phyloP scores from a whole-genome alignment of 2,329 filamentous ascomycete species.

The Aspergillus arachidicola region DNA sequence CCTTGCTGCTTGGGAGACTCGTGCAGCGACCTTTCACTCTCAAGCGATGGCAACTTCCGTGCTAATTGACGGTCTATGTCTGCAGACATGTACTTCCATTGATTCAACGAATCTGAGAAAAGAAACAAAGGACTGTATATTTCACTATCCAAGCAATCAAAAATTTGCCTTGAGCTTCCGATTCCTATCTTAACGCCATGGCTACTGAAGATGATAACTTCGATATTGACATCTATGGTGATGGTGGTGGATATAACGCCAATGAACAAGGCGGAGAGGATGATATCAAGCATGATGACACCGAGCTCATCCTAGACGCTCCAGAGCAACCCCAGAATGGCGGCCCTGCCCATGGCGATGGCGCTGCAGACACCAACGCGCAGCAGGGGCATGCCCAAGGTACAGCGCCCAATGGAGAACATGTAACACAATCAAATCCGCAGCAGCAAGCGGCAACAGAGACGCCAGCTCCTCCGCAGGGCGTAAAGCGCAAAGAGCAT shows the following conservation, averaged over 20 bases:
- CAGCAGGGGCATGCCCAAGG: constrained; percentile 30
- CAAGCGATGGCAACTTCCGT: constrained; percentile 28
- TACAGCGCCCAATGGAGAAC: constrained; percentile 28
- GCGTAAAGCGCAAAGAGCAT: constrained; percentile 63
- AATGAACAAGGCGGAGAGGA: constrained; percentile 49
- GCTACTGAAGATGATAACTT: constrained; percentile 67
- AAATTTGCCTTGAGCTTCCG: constrained; percentile 33
- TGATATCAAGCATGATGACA: constrained; percentile 40
- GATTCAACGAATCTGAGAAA: constrained; percentile 33
- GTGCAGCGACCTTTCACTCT: constrained; percentile 7
- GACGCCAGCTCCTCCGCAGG: constrained; percentile 51
- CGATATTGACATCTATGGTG: constrained; percentile 71
- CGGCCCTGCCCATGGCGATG: constrained; percentile 19
- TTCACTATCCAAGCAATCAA: constrained; percentile 36
- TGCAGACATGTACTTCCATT: constrained; percentile 50
- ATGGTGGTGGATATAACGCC: constrained; percentile 53
- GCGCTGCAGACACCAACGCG: constrained; percentile 20
- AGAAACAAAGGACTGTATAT: constrained; percentile 42
- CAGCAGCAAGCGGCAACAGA: constrained; percentile 26
- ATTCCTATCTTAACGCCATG: constrained; percentile 42
- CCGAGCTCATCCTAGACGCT: constrained; percentile 43
- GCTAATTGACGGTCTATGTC: constrained; percentile 42
- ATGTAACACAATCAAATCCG: constrained; percentile 23
- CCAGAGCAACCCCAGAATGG: constrained; percentile 36
- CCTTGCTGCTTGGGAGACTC: constrained; percentile 6